phyloP scores from a whole-genome alignment of 2,329 filamentous ascomycete species.

The Phaeosphaeria sp. region DNA sequence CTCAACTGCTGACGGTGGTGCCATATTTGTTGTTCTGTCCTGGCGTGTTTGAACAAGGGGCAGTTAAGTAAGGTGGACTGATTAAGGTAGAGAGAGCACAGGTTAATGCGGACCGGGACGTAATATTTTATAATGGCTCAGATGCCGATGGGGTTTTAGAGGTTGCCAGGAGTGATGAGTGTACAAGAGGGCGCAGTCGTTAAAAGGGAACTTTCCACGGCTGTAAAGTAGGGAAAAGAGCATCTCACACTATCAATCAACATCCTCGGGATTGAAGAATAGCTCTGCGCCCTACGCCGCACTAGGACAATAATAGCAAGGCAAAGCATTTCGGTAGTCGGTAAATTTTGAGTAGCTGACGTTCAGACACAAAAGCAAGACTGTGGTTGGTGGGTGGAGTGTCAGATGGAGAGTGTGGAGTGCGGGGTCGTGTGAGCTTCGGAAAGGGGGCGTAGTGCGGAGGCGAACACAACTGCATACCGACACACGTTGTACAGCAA shows the following conservation, averaged over 20 bases:
- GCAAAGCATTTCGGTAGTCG: constrained; percentile 1
- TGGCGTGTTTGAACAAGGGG: not conserved
- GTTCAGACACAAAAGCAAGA: not conserved
- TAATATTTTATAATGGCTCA: too few relatives aligned
- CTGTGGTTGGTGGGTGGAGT: constrained; percentile 10
- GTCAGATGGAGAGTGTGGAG: constrained; percentile 4
- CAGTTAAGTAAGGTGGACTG: not conserved
- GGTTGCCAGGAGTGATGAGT: too few relatives aligned
- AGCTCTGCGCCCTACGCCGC: constrained; percentile 1
- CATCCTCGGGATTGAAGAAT: constrained; percentile 7
- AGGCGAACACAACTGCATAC: not conserved
- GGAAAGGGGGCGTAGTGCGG: constrained; percentile 1
- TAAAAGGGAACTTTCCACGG: not conserved
- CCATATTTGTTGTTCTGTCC: constrained; percentile 7
- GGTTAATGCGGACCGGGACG: not conserved
- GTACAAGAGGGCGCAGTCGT: too few relatives aligned
- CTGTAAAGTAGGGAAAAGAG: not conserved
- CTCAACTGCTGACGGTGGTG: constrained; percentile 43
- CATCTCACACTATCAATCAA: not conserved
- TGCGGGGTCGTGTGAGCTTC: constrained; percentile 11
- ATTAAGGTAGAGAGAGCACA: not conserved
- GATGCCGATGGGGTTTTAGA: too few relatives aligned
- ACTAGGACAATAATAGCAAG: constrained; percentile 1
- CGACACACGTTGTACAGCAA: not conserved
- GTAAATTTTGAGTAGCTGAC: constrained; percentile 1